Evolutionary conservation across 2,329 filamentous ascomycete species (phyloP), one percentile per base, ranked within the genome.

Genomic region (Fusarium transvaalense): DNA sequence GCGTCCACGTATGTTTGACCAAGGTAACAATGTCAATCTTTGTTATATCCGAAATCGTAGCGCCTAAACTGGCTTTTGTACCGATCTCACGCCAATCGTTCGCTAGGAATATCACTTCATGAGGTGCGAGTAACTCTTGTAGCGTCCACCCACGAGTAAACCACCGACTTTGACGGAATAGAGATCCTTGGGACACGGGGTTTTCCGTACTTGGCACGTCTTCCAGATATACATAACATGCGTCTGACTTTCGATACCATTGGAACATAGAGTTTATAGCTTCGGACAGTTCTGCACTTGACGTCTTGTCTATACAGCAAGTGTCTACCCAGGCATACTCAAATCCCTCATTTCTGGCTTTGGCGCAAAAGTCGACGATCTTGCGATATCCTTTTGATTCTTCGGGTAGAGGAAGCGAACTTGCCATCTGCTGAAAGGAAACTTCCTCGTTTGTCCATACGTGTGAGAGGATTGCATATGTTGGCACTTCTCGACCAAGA

Each of bases 241-340:
- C 61, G 6, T 35, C 60, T 12, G 61, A 35, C 1, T 37, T 23
- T 2, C 52, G 19, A 12, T 64, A 64, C 61, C 61, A 64, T 13
- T 41, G 51, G 0, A 64, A 64, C 61, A 64, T 64, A 0, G 59
- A 64, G 19, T 64, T 64, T 3, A 64, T 64, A 0, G 61, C 59
- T 1, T 64, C 61, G 0, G 61, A 64, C 1, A 64, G 25, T 21
- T 64, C 61, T 5, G 61, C 61, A 5, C 61, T 64, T 5, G 59
- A 64, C 1, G 60, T 64, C 10, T 64, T 64, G 34, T 64, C 61
- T 29, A 64, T 64, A 0, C 61, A 64, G 6, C 61, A 64, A 17
- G 61, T 64, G 3, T 64, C 61, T 5, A 64, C 25, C 61, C 61
- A 64, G 1, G 38, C 61, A n/a, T 64, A 47, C 12, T 59, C 52